A percentile compares a stretch with the other conserved stretches of the same genome.
Evolutionary conservation across 805 yeast species (phyloP).

Genomic region (Lipomyces lipofer): DNA sequence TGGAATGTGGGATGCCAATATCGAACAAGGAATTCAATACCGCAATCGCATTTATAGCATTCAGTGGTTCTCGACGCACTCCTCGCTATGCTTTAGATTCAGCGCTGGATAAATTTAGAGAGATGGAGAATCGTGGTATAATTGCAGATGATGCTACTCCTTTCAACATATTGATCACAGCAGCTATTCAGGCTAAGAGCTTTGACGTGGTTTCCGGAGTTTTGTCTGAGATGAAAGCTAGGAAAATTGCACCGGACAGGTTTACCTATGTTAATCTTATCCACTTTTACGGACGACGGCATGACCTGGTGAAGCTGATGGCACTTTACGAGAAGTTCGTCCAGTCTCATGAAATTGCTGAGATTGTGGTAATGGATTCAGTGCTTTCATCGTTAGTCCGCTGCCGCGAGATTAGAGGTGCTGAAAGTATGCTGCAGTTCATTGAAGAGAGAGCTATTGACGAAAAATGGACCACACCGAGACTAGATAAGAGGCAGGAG

Average conservation of each 20-base stretch:
- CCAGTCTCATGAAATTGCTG: conserved; percentile 33
- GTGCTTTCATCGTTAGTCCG: conserved; percentile 33
- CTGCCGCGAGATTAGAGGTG: conserved; percentile 32
- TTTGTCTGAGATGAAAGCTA: conserved; percentile 28
- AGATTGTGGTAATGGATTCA: conserved; percentile 34
- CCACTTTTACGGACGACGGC: conserved; percentile 16
- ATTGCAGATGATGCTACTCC: conserved; percentile 30
- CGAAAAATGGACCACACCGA: conserved; percentile 5
- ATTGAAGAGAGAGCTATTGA: conserved; percentile 19
- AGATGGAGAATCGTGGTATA: conserved; percentile 21
- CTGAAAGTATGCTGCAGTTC: conserved; percentile 31
- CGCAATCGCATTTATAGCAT: conserved; percentile 30
- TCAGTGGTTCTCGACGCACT: background rate
- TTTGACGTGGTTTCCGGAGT: conserved; percentile 28
- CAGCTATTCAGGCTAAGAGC: conserved; percentile 32
- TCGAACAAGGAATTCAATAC: conserved; percentile 38
- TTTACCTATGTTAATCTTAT: conserved; percentile 35
- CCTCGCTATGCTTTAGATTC: conserved; percentile 22
- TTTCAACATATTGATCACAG: conserved; percentile 37
- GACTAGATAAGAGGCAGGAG: conserved; percentile 6
- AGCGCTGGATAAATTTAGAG: conserved; percentile 14
- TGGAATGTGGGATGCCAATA: conserved; percentile 36
- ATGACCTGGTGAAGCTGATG: conserved; percentile 21
- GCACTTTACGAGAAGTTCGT: conserved; percentile 28
- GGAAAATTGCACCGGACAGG: conserved; percentile 37